A percentile compares a stretch with the other conserved stretches of the same genome.
These are phyloP conservation scores for Ophiostoma sp. DNA, from an alignment of 2,329 filamentous ascomycete genomes.

Conservation along the genomic window DNA sequence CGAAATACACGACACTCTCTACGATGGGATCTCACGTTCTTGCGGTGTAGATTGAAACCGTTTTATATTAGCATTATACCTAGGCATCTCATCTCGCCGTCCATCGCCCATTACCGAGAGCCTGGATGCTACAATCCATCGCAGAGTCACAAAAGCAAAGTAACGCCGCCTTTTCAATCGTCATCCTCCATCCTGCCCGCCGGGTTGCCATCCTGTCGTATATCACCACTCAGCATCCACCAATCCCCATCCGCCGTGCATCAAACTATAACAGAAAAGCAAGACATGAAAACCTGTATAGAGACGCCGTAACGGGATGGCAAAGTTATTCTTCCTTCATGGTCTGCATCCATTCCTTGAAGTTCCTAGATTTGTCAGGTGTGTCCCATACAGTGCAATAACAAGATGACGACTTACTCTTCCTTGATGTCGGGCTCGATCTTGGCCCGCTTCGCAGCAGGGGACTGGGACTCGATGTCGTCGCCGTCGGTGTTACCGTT, in stretches of 20 bases:
- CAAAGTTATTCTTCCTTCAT: background rate
- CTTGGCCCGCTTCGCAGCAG: background rate
- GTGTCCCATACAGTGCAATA: background rate
- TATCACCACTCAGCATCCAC: background rate
- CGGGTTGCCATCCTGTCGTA: background rate
- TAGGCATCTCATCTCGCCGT: background rate
- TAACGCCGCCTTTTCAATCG: background rate
- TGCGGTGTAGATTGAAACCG: background rate
- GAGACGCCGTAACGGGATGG: background rate
- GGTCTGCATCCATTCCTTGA: background rate
- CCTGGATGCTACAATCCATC: background rate
- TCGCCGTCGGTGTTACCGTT: background rate
- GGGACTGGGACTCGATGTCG: background rate
- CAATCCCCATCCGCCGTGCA: background rate
- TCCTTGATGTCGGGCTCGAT: background rate
- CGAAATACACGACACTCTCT: background rate
- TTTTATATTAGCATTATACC: background rate
- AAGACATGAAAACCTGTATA: background rate
- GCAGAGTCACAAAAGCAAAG: background rate
- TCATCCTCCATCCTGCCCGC: background rate
- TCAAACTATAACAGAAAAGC: background rate
- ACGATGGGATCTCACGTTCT: background rate
- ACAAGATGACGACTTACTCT: background rate
- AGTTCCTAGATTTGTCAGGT: background rate
- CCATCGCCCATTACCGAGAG: background rate